These are phyloP conservation scores for Pyracantha coccinea DNA, from an alignment of 331 rosid species.

Conservation along the genomic window DNA sequence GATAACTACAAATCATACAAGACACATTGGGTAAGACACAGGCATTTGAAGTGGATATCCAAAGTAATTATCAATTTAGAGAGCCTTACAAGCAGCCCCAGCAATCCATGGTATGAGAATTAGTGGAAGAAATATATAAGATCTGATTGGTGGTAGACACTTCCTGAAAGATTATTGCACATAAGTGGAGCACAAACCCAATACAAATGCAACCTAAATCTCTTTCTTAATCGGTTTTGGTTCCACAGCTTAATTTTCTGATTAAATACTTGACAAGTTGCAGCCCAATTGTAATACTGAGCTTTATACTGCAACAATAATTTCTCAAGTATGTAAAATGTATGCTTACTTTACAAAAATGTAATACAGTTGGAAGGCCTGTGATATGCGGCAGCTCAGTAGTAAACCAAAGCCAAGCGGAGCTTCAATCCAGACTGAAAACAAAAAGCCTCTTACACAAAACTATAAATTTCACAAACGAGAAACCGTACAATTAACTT, in stretches of 20 bases:
- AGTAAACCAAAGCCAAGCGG: conserved; percentile 91
- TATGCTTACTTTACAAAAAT: conserved; percentile 81
- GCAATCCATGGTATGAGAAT: conserved; percentile 84
- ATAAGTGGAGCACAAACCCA: conserved; percentile 1
- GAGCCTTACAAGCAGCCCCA: conserved; percentile 66
- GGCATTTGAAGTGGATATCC: not conserved
- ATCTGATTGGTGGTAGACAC: conserved; percentile 75
- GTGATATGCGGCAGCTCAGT: conserved; percentile 77
- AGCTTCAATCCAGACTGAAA: conserved; percentile 92
- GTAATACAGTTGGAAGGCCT: conserved; percentile 69
- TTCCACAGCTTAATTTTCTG: not conserved
- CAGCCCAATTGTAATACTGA: not conserved
- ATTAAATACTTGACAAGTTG: conserved; percentile 3
- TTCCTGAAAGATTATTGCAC: conserved; percentile 56
- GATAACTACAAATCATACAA: conserved; percentile 48
- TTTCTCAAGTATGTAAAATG: not conserved
- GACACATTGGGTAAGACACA: conserved; percentile 19
- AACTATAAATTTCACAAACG: not conserved
- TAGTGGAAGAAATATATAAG: conserved; percentile 72
- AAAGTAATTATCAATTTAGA: not conserved
- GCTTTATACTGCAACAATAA: not conserved
- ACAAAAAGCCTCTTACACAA: conserved; percentile 20
- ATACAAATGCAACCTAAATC: not conserved
- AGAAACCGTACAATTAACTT: not conserved
- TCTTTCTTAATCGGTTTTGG: not conserved